Evolutionary conservation across 2,329 filamentous ascomycete genomes (phyloP).

Genomic region (Sphaerulina musiva): DNA sequence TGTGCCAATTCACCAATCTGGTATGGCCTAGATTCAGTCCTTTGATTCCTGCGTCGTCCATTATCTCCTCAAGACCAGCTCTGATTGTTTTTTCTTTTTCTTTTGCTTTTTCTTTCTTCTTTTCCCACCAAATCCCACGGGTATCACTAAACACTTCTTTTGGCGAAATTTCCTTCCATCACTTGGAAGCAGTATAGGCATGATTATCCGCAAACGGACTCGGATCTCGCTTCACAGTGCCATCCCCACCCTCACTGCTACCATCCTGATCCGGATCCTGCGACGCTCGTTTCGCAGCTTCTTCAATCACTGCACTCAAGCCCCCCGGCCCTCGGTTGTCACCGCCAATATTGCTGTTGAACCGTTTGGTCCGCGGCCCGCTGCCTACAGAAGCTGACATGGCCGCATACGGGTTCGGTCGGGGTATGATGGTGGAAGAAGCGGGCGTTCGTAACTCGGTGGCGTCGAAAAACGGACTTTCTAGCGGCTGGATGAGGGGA

Average conservation of each 20-base stretch:
- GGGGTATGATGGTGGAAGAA: constrained; percentile 15
- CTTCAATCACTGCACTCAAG: constrained; percentile 43
- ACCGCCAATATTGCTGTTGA: background rate
- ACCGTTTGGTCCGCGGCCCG: constrained; percentile 13
- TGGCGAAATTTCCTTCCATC: no score
- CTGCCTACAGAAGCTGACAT: constrained; percentile 30
- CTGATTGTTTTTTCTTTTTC: no score
- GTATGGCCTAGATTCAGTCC: no score
- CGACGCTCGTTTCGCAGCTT: constrained; percentile 38
- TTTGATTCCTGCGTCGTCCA: no score
- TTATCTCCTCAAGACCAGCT: no score
- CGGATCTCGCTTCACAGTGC: constrained; percentile 22
- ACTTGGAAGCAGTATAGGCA: constrained; percentile 18
- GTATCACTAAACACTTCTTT: no score
- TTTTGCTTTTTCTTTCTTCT: no score
- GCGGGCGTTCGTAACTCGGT: constrained; percentile 23
- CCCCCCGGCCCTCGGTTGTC: constrained; percentile 24
- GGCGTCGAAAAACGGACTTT: constrained; percentile 33
- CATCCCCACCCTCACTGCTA: background rate
- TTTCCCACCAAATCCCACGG: no score
- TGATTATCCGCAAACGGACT: constrained; percentile 32
- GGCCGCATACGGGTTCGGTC: constrained; percentile 36
- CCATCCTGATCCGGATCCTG: constrained; percentile 26
- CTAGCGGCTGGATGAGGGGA: constrained; percentile 25
- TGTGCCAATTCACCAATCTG: no score